A percentile compares a stretch with the other conserved stretches of the same genome.
Evolutionary conservation across 2,329 filamentous ascomycete species (phyloP).

Genomic region (Aspergillus sp.): DNA sequence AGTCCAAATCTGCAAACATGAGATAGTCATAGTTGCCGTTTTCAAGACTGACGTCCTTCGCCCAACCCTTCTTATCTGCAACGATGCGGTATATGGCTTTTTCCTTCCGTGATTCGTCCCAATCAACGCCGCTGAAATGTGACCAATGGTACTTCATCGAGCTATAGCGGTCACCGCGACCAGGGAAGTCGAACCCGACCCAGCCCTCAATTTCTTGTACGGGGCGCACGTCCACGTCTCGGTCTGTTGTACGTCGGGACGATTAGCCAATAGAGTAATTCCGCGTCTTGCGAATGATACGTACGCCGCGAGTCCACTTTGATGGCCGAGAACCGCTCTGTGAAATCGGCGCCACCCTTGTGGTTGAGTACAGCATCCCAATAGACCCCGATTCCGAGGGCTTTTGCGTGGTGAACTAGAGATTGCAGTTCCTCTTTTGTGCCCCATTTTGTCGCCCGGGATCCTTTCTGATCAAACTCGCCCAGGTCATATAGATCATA

Average conservation of each 20-base stretch:
- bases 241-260: background rate
- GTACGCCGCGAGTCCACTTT: slow-evolving; percentile 59
- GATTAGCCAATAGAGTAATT: background rate
- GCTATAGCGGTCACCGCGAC: slow-evolving; percentile 60
- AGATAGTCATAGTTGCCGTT: slow-evolving; percentile 68
- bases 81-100: slow-evolving; percentile 66
- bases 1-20: slow-evolving; percentile 72
- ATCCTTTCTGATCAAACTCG: slow-evolving; percentile 70
- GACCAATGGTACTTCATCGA: slow-evolving; percentile 63
- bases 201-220: slow-evolving; percentile 66
- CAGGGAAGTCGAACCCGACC: slow-evolving; percentile 66
- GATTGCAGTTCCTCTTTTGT: slow-evolving; percentile 59
- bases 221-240: slow-evolving; percentile 28
- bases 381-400: slow-evolving; percentile 57
- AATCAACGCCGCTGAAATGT: slow-evolving; percentile 69
- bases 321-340: slow-evolving; percentile 61
- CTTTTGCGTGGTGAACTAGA: slow-evolving; percentile 52
- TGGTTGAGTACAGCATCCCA: slow-evolving; percentile 74
- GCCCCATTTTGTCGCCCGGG: slow-evolving; percentile 67
- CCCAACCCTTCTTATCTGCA: slow-evolving; percentile 65
- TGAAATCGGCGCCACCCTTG: slow-evolving; percentile 66
- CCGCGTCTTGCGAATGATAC: background rate
- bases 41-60: slow-evolving; percentile 59
- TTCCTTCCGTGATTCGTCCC: slow-evolving; percentile 55
- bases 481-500: slow-evolving; percentile 71